Evolutionary conservation across 1,284 basidiomycete species (phyloP), one percentile per base, ranked within the genome.

Genomic region (Cystodermella granulosa): DNA sequence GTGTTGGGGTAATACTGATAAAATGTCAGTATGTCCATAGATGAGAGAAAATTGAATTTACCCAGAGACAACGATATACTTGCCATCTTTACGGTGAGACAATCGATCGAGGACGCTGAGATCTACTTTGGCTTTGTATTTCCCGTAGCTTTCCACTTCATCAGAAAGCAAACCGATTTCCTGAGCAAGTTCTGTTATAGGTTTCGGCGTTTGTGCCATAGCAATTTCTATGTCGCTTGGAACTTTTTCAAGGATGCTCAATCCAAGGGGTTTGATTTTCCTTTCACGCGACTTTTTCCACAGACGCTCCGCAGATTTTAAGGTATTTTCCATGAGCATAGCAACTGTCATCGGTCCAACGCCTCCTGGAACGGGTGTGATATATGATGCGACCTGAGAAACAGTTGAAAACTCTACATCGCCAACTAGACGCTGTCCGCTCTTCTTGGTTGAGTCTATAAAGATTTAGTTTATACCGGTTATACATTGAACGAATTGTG

Each of bases 331-430:
- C 95, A 98, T 98, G 55, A 99, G 84, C 77, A 98, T 81, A 35
- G 96, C 96, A 50, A 99, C 96, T 7, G 96, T 99, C 95, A 98
- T 97, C 23, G 96, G 96, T 18, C 96, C 96, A 45, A 99, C 96
- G 53, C 96, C 96, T 63, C 93, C 93, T 1, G 96, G 96, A 15
- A 99, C 96, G 36, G 96, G 96, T 0, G 96, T 99, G 62, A 99
- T 97, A 66, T 85, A 74, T 4, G 87, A 85, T 5, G 94, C 95
- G 51, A 89, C 82, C 46, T 76, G 64, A 41, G 79, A 73, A 24
- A 91, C 95, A 13, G 84, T 79, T 4, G 77, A 76, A 63, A 83
- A 98, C 59, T 97, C 85, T 48, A 98, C 92, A 68, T 99, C 96
- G 41, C 96, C 96, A 49, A 98, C 93, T 16, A 98, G 80, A 51